Base-by-base conservation (phyloP, 2,329 filamentous ascomycete species). In the Lizonia empirigonia region DNA sequence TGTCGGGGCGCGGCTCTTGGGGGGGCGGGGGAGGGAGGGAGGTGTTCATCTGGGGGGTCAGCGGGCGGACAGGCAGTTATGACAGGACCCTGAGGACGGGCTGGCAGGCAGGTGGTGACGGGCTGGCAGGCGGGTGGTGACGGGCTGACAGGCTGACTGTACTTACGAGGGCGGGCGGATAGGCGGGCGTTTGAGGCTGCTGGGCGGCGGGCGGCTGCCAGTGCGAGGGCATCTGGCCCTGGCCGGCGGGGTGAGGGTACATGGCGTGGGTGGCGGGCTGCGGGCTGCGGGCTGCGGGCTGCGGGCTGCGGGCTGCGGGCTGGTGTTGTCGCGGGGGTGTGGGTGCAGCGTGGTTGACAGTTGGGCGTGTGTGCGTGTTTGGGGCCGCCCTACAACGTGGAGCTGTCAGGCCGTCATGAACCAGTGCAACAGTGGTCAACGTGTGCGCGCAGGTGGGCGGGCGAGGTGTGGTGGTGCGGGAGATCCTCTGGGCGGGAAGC, bases 1-100 rank as follows among this genome's bases (percentile, higher is more conserved):
- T 78, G 61, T 75, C 72, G 50, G 76, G 67, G 51, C 73, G 74
- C 40, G 69, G 69, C 56, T 73, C 70, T 60, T 67, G 65, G 22
- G 69, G 64, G 32, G 67, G 67, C 15, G 68, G 68, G 37, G 64
- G 67, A 49, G 67, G 69, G 50, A 68, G 63, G 29, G 68, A 62
- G 29, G 65, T 56, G 54, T 58, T 66, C 57, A 69, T 68, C 69
- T 71, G 48, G 15, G 50, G 50, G 42, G 62, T 62, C 56, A 60
- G 59, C 46, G 44, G 39, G 42, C 40, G 41, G 20, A n/a, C 19
- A 15, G 45, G 44, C 44, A 41, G 22, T 58, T 51, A 54, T 44
- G 52, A 50, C 47, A 42, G 55, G 44, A 18, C 7, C 37, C 24
- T 30, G n/a, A 19, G n/a, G 26, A 12, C 24, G 24, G 5, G 24